Percentiles rank a stretch among this genome's conserved stretches.
These are phyloP conservation scores for Massarina eburnea DNA, from an alignment of 2,329 filamentous ascomycete species.

Conservation along the genomic window DNA sequence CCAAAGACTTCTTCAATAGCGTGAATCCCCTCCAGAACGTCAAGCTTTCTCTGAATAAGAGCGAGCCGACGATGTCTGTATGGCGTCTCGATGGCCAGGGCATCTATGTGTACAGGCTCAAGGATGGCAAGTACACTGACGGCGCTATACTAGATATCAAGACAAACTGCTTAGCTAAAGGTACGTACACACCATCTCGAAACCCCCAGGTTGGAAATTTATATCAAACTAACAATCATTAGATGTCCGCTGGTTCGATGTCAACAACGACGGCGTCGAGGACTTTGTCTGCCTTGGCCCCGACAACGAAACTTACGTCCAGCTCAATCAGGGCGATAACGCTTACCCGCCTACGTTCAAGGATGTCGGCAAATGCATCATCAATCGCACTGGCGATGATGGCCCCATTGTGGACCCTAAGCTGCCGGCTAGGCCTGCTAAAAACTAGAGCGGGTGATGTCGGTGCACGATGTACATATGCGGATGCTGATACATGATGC, in stretches of 20 bases:
- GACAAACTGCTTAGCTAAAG: slow-evolving; percentile 2
- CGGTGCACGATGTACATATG: no score
- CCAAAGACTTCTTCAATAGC: background rate
- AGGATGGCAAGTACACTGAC: background rate
- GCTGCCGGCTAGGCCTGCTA: background rate
- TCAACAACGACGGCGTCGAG: slow-evolving; percentile 2
- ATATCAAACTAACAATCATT: background rate
- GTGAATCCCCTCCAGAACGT: background rate
- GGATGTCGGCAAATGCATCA: background rate
- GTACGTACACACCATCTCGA: background rate
- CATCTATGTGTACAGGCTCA: background rate
- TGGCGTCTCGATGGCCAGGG: background rate
- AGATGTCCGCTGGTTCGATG: slow-evolving; percentile 3
- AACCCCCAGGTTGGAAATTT: background rate
- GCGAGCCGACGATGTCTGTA: background rate
- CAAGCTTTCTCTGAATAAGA: background rate
- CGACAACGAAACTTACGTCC: background rate
- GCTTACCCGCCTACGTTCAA: background rate
- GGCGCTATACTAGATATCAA: slow-evolving; percentile 1
- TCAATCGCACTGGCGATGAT: background rate
- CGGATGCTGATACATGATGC: no score
- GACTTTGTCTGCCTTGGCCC: slow-evolving; percentile 1
- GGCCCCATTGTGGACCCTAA: background rate
- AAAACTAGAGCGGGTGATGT: no score
- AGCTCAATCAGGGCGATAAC: background rate